Base-by-base conservation (phyloP, 139 green algal species). In the Microglena sp. region DNA sequence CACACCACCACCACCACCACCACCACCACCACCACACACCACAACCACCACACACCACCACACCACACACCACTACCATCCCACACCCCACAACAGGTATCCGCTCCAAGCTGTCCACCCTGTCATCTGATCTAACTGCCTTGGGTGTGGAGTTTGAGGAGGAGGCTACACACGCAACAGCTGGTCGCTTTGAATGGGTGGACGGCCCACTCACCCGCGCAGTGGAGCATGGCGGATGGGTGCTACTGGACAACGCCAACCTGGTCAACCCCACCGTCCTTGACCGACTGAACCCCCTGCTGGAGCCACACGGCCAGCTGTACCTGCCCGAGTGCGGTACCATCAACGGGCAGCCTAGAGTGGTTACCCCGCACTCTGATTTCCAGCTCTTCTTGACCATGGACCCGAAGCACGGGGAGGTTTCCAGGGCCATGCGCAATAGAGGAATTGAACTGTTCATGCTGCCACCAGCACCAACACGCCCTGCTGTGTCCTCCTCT, bases 381-480 rank as follows among this genome's bases (percentile, higher is more conserved):
- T 99, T 99, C 76, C 76, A 93, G 11, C 82, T 99, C n/a, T 87
- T 99, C 60, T 76, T 99, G 5, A 79, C 83, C 0, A 54, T 95
- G 61, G 88, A 99, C 71, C 88, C 94, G 0, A 61, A 75, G 45
- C 78, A 93, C 33, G 94, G 94, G 0, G 94, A 98, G 72, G 81
- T 99, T 3, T 97, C 89, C 0, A 74, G 91, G 1, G 94, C 94
- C 0, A 99, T 99, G 94, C 85, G 94, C 35, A 99, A 99, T 70
- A 72, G 94, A 5, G 89, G 92, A 26, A 84, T 97, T 2, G 94
- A 99, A 75, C 67, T 99, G 1, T 98, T 85, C 69, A 55, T 97
- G 26, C 67, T 89, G 53, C 69, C 75, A 18, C 58, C 74, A 22
- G 32, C 58, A 21, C 44, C 50, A n/a, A n/a, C n/a, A n/a, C n/a